Percentiles rank a stretch among this genome's conserved stretches.
Conservation (phyloP, 148 eudicot species). For the Vaccinium macrocarpon region DNA sequence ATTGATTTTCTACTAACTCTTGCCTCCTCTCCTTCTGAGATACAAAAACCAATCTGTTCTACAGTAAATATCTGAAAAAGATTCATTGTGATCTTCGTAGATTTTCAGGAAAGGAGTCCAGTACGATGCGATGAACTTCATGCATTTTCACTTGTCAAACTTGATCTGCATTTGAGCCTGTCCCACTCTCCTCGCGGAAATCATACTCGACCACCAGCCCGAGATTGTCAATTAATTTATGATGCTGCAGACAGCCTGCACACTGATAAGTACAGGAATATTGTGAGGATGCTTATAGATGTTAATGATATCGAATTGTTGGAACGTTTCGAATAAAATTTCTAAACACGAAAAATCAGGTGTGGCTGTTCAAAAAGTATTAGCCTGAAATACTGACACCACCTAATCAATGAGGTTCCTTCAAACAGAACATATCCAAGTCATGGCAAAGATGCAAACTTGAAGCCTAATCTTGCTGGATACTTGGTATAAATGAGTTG, state of each 20-base stretch:
- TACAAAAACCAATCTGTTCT: background rate
- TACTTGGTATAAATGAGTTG: no score
- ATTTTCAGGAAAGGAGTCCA: constrained; percentile 13
- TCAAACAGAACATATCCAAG: background rate
- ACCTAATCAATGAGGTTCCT: background rate
- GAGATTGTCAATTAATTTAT: constrained; percentile 87
- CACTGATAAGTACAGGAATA: constrained; percentile 46
- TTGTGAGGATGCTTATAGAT: constrained; percentile 1
- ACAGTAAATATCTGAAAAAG: background rate
- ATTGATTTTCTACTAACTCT: background rate
- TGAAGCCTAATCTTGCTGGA: background rate
- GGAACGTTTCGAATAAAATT: background rate
- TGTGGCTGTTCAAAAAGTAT: background rate
- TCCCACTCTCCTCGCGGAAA: constrained; percentile 47
- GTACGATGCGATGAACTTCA: background rate
- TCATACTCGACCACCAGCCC: constrained; percentile 87
- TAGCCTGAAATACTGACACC: background rate
- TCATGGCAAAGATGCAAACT: constrained; percentile 3
- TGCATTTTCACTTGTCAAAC: constrained; percentile 18
- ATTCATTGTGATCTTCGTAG: background rate
- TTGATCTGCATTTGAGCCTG: constrained; percentile 30
- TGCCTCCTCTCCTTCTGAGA: background rate
- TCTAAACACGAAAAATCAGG: background rate
- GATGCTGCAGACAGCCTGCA: constrained; percentile 87
- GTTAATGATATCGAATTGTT: background rate